Conservation (phyloP, 805 yeast species). For the Hanseniaspora nectarophila region DNA sequence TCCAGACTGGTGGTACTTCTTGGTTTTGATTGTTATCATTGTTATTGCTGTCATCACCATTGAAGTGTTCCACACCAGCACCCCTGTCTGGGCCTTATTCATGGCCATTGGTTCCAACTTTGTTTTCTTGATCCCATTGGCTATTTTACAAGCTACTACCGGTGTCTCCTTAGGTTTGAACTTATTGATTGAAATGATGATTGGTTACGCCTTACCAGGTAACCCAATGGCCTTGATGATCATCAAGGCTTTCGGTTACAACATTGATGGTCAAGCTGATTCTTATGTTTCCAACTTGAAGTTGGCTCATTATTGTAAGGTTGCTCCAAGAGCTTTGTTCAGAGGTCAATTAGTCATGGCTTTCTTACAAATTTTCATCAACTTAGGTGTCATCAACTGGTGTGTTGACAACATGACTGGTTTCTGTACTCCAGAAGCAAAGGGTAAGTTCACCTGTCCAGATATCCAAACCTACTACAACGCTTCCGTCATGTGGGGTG, state of each 20-base stretch:
- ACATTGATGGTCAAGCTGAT: conserved; percentile 44
- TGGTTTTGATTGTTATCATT: conserved; percentile 33
- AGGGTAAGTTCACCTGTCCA: conserved; percentile 36
- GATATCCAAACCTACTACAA: conserved; percentile 35
- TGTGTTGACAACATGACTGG: conserved; percentile 9
- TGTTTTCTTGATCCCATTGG: conserved; percentile 46
- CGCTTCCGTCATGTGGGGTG: conserved; percentile 50
- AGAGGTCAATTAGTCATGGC: conserved; percentile 34
- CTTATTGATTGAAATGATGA: conserved; percentile 47
- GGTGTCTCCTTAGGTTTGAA: conserved; percentile 46
- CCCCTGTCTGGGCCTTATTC: conserved; percentile 54
- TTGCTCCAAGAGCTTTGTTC: conserved; percentile 47
- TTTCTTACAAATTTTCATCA: conserved; percentile 31
- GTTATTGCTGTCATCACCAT: conserved; percentile 32
- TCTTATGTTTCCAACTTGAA: conserved; percentile 42
- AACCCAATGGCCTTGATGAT: conserved; percentile 44
- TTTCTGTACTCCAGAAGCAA: conserved; percentile 33
- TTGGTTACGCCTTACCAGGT: conserved; percentile 49
- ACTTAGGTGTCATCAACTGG: conserved; percentile 32
- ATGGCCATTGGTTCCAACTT: conserved; percentile 43
- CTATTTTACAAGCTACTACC: conserved; percentile 49
- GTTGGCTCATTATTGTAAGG: conserved; percentile 45
- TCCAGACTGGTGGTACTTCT: conserved; percentile 49
- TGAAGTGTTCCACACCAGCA: conserved; percentile 37
- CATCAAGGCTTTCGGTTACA: conserved; percentile 43